phyloP scores from a whole-genome alignment of 371 early-diverging fungal species.

The Thermomucor indicae-seudaticae region DNA sequence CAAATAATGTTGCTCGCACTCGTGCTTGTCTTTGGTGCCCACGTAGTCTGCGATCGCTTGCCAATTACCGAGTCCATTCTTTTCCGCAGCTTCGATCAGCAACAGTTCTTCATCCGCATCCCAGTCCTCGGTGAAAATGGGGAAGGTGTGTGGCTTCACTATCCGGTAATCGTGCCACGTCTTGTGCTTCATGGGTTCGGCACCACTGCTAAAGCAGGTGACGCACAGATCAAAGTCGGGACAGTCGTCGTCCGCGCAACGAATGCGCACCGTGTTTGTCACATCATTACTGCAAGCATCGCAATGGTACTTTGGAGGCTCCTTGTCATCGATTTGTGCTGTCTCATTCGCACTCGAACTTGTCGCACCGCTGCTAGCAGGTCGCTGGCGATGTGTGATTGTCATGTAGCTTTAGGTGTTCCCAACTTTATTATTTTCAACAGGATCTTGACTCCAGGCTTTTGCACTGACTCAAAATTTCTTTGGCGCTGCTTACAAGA shows the following conservation, averaged over 20 bases:
- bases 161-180: slow-evolving; percentile 87
- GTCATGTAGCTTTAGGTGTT: too few species aligned
- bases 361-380: slow-evolving; percentile 20
- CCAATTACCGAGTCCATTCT: slow-evolving; percentile 98
- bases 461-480: too few species aligned
- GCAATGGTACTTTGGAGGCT: slow-evolving; percentile 76
- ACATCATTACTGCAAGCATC: slow-evolving; percentile 90
- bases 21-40: slow-evolving; percentile 84
- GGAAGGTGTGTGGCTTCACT: slow-evolving; percentile 82
- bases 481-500: too few species aligned
- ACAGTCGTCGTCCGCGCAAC: slow-evolving; percentile 83
- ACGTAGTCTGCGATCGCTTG: slow-evolving; percentile 91
- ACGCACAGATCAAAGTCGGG: slow-evolving; percentile 95
- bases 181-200: slow-evolving; percentile 81
- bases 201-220: slow-evolving; percentile 86
- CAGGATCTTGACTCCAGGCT: too few species aligned
- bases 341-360: slow-evolving; percentile 15
- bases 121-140: slow-evolving; percentile 88
- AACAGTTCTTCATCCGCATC: slow-evolving; percentile 96
- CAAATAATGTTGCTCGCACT: slow-evolving; percentile 91
- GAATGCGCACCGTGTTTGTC: slow-evolving; percentile 83
- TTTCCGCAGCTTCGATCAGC: slow-evolving; percentile 89
- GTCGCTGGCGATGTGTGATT: slow-evolving; percentile 45
- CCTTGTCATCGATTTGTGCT: slow-evolving; percentile 38
- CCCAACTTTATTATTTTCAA: too few species aligned